Evolutionary conservation across 768 basidiomycete genomes (phyloP).

Genomic region (Serendipita indica): DNA sequence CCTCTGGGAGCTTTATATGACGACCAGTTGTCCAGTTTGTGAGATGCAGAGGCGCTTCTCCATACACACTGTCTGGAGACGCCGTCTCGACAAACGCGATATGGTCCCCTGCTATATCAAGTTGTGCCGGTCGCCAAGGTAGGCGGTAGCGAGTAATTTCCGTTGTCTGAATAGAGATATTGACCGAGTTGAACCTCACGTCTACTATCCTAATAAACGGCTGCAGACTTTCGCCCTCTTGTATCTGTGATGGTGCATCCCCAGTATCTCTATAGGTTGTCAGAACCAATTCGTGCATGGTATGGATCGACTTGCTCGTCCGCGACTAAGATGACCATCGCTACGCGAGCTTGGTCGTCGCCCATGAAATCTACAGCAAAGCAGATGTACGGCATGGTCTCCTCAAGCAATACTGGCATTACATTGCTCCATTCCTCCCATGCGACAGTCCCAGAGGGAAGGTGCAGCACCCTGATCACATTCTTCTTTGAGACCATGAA

Average conservation of each 20-base stretch:
- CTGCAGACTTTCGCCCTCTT: background rate
- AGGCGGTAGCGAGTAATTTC: background rate
- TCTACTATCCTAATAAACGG: background rate
- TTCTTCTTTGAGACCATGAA: background rate
- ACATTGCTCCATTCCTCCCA: background rate
- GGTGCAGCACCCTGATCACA: background rate
- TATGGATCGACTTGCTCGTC: too few species aligned
- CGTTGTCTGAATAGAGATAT: background rate
- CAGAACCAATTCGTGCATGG: too few species aligned
- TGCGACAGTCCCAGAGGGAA: background rate
- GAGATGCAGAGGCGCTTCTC: background rate
- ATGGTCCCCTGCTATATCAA: constrained; percentile 4
- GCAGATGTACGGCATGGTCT: background rate
- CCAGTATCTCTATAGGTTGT: too few species aligned
- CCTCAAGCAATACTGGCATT: background rate
- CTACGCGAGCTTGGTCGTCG: background rate
- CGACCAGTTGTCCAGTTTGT: background rate
- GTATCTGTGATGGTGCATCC: background rate
- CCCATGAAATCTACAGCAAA: background rate
- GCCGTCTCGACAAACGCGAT: background rate
- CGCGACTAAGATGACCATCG: background rate
- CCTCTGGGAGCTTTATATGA: background rate
- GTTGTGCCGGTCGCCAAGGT: background rate
- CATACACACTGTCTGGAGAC: background rate
- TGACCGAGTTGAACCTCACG: background rate